Percentiles rank a stretch among this genome's conserved stretches.
phyloP scores from a whole-genome alignment of 352 stramenopile species.

The Phytophthora ramorum region DNA sequence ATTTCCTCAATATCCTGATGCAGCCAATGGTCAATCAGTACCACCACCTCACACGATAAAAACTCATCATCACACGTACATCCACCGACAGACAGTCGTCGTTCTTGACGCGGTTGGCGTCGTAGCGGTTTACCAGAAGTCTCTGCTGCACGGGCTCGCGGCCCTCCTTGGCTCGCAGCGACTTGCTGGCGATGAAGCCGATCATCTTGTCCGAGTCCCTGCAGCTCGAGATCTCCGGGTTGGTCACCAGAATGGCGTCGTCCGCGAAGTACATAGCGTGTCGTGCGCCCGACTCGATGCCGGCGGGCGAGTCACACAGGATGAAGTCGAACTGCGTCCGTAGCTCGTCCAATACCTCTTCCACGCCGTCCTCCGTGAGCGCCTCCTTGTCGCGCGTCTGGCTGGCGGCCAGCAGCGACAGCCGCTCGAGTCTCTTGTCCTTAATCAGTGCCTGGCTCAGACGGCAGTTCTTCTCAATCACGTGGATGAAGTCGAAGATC shows the following conservation, averaged over 20 bases:
- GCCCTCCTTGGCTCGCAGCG: constrained; percentile 81
- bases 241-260: constrained; percentile 94
- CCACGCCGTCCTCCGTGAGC: constrained; percentile 90
- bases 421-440: constrained; percentile 87
- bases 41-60: not conserved
- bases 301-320: constrained; percentile 90
- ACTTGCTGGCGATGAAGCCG: constrained; percentile 93
- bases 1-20: constrained; percentile 92
- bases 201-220: constrained; percentile 97
- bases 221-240: constrained; percentile 93
- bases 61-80: constrained; percentile 3
- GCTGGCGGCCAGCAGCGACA: constrained; percentile 89
- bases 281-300: constrained; percentile 90
- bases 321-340: constrained; percentile 90
- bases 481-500: constrained; percentile 96
- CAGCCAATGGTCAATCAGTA: not conserved
- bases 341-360: constrained; percentile 85
- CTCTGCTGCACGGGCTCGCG: constrained; percentile 80
- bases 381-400: constrained; percentile 93
- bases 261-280: constrained; percentile 95
- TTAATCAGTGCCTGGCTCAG: constrained; percentile 92
- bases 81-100: constrained; percentile 91
- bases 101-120: constrained; percentile 88
- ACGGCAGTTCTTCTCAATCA: constrained; percentile 91
- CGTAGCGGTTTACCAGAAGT: constrained; percentile 93